Conservation (phyloP, 768 basidiomycete species). For the Fibroporia radiculosa region DNA sequence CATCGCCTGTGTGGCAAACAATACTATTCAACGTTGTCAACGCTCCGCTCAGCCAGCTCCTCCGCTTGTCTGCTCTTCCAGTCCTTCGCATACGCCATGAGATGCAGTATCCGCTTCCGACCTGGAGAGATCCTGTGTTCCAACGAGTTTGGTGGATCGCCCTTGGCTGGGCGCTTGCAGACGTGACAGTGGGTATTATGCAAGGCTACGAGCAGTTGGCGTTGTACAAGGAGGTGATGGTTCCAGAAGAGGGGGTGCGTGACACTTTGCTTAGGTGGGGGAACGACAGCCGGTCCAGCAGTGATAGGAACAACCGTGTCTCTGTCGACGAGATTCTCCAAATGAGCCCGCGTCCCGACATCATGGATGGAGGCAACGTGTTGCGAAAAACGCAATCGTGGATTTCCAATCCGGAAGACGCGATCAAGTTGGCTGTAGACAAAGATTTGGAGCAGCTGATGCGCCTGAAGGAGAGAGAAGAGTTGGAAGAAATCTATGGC, state of each 20-base stretch:
- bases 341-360: constrained; percentile 8
- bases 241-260: constrained; percentile 33
- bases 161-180: constrained; percentile 67
- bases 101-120: constrained; percentile 34
- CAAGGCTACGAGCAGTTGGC: constrained; percentile 67
- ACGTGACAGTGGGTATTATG: constrained; percentile 52
- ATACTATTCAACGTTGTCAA: constrained; percentile 36
- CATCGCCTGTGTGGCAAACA: constrained; percentile 25
- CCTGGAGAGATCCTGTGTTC: constrained; percentile 53
- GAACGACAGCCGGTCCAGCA: constrained; percentile 13
- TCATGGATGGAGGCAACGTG: neutral
- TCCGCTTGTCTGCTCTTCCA: constrained; percentile 49
- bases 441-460: constrained; percentile 61
- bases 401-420: constrained; percentile 15
- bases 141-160: constrained; percentile 70
- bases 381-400: no score
- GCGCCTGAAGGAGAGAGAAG: constrained; percentile 57
- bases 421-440: constrained; percentile 40
- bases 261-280: constrained; percentile 29
- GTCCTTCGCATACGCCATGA: constrained; percentile 44
- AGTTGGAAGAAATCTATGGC: constrained; percentile 74
- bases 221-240: constrained; percentile 63
- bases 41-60: constrained; percentile 41
- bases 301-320: constrained; percentile 8
- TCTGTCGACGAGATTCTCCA: constrained; percentile 9